Evolutionary conservation across 225 moss, liverwort and hornwort species (phyloP), one percentile per base, ranked within the genome.

Genomic region (Rhytidiadelphus loreus): DNA sequence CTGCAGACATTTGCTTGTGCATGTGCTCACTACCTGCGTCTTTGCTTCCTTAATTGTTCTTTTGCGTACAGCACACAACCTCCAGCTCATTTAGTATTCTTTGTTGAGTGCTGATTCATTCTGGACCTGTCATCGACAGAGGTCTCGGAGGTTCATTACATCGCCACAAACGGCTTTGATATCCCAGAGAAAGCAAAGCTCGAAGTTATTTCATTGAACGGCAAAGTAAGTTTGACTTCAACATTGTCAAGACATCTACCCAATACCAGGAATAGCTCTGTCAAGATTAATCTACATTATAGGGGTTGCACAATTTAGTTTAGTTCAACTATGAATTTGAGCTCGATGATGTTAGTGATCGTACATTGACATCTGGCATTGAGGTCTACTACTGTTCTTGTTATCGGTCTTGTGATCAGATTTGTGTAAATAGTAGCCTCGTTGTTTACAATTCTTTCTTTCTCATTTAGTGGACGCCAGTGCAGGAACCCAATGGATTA

Each of bases 91-190:
- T 80, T 77, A 48, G 57, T 79, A 43, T 87, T 68, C 46, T 60
- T 90, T 86, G 52, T 60, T 73, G 60, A 66, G 35, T 70, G 33
- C 72, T 89, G 70, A 87, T 82, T 81, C 82, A 82, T 87, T 71
- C 80, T 90, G 66, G 52, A 80, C 83, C 64, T 88, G 84, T 88
- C 77, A 89, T 89, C 41, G 87, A 68, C 92, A 97, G 97, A 93
- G 87, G 87, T 93, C 77, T 91, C 75, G 84, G 93, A 93, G 82
- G 91, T 88, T 86, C 90, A 91, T 69, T 91, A 92, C 87, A 81
- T 90, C 82, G 82, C 88, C 85, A 68, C 86, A 39, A 89, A 92
- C 87, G 89, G 94, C 63, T 92, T 90, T 50, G 94, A 93, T 82
- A 55, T 84, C 81, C 75, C 94, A 87, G 90, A 91, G 89, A 87